Conservation (phyloP, 495 filamentous ascomycete species). For the Penicillium verhagenii region DNA sequence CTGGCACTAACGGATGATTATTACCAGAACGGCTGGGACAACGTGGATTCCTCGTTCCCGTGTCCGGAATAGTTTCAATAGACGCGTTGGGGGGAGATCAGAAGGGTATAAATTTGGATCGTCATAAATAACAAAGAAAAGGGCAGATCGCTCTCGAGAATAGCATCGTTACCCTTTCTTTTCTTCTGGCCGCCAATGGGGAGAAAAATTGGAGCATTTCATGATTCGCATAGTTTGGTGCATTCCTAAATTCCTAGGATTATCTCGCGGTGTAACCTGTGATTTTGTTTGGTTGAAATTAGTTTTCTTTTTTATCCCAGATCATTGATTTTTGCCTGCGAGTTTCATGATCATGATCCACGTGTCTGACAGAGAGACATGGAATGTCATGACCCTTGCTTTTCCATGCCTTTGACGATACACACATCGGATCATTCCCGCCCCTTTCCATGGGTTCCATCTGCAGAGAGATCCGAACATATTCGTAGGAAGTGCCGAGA, state of each 20-base stretch:
- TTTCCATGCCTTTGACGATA: neutral
- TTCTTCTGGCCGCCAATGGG: neutral
- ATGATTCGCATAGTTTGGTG: constrained; percentile 15
- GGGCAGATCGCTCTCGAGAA: constrained; percentile 6
- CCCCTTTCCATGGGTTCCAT: constrained; percentile 6
- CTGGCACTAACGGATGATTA: neutral
- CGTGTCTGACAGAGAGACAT: constrained; percentile 14
- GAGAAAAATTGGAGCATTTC: neutral
- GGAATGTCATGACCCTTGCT: constrained; percentile 8
- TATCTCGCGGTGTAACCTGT: constrained; percentile 1
- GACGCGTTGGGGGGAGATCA: neutral
- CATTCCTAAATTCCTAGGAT: constrained; percentile 5
- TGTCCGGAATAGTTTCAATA: neutral
- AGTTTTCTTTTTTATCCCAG: too few relatives aligned
- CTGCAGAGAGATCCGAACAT: constrained; percentile 1
- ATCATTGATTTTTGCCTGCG: neutral
- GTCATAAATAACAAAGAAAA: constrained; percentile 12
- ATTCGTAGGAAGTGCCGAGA: neutral
- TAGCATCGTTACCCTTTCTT: neutral
- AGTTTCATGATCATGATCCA: constrained; percentile 1
- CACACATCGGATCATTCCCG: neutral
- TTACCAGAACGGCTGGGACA: neutral
- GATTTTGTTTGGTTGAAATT: neutral
- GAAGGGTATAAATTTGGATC: constrained; percentile 17
- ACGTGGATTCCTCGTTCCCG: neutral